Percentiles rank a stretch among this genome's conserved stretches.
phyloP scores from a whole-genome alignment of 345 rosid genomes.

The Capsella bursapastoris region DNA sequence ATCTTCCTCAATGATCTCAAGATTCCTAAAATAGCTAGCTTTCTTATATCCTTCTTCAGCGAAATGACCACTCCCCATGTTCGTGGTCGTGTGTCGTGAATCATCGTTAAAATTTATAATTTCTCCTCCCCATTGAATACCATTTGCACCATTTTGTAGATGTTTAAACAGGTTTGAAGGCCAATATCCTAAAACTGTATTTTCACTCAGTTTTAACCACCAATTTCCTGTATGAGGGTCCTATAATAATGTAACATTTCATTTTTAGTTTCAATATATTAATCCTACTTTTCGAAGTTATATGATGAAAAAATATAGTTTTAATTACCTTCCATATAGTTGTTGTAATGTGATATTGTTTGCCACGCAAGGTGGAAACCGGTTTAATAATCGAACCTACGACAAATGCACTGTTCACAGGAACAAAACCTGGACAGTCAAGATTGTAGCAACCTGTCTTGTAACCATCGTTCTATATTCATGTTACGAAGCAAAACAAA shows the following conservation, averaged over 20 bases:
- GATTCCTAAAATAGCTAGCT: slow-evolving; percentile 45
- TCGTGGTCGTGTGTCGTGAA: slow-evolving; percentile 41
- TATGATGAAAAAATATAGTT: neutral
- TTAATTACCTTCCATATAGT: slow-evolving; percentile 17
- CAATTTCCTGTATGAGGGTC: slow-evolving; percentile 47
- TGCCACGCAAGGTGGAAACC: slow-evolving; percentile 32
- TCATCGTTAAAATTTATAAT: slow-evolving; percentile 24
- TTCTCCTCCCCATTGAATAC: slow-evolving; percentile 55
- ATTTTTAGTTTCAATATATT: neutral
- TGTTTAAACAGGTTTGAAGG: slow-evolving; percentile 43
- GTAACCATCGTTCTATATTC: neutral
- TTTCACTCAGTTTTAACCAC: slow-evolving; percentile 45
- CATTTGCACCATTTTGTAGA: slow-evolving; percentile 35
- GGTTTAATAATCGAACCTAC: slow-evolving; percentile 17
- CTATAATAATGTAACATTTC: slow-evolving; percentile 19
- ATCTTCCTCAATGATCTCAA: slow-evolving; percentile 47
- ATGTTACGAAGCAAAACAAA: neutral
- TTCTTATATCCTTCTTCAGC: slow-evolving; percentile 47
- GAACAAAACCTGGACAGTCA: slow-evolving; percentile 37
- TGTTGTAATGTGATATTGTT: slow-evolving; percentile 12
- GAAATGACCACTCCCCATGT: slow-evolving; percentile 59
- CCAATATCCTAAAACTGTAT: slow-evolving; percentile 51
- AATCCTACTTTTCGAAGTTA: neutral
- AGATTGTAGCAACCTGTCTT: neutral
- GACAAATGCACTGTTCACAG: neutral